These are phyloP conservation scores for Triticum aestivum DNA, from an alignment of 176 grass and related monocot genomes.

Conservation along the genomic window DNA sequence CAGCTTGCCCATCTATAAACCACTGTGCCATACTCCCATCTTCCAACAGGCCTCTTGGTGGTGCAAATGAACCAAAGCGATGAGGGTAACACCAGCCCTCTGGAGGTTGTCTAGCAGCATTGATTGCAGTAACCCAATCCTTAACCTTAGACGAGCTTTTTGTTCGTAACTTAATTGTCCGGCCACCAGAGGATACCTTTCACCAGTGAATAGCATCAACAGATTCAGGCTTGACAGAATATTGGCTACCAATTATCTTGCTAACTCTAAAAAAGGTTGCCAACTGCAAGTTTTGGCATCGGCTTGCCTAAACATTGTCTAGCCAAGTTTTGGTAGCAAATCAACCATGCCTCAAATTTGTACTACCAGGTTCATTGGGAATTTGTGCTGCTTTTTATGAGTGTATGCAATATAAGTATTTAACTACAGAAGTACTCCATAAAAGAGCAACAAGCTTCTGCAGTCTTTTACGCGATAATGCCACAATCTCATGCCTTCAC, in stretches of 20 bases:
- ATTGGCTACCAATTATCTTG: neutral
- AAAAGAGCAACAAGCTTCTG: neutral
- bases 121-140: conserved; percentile 96
- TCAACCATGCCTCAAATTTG: neutral
- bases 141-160: conserved; percentile 79
- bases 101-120: conserved; percentile 81
- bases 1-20: conserved; percentile 91
- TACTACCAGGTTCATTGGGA: neutral
- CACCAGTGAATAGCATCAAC: conserved; percentile 35
- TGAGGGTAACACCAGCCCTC: conserved; percentile 96
- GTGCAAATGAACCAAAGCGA: conserved; percentile 96
- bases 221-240: conserved; percentile 29
- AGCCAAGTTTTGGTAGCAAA: neutral
- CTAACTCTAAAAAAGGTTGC: neutral
- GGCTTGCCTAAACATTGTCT: neutral
- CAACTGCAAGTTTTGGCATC: neutral
- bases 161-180: conserved; percentile 66
- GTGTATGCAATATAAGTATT: neutral
- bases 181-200: conserved; percentile 90
- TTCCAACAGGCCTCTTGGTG: conserved; percentile 81
- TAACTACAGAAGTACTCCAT: neutral
- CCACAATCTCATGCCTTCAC: neutral
- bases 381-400: neutral
- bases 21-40: conserved; percentile 82
- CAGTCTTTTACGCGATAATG: neutral